Evolutionary conservation across 2,329 filamentous ascomycete species (phyloP).

Genomic region (Raffaelea ambrosiae): DNA sequence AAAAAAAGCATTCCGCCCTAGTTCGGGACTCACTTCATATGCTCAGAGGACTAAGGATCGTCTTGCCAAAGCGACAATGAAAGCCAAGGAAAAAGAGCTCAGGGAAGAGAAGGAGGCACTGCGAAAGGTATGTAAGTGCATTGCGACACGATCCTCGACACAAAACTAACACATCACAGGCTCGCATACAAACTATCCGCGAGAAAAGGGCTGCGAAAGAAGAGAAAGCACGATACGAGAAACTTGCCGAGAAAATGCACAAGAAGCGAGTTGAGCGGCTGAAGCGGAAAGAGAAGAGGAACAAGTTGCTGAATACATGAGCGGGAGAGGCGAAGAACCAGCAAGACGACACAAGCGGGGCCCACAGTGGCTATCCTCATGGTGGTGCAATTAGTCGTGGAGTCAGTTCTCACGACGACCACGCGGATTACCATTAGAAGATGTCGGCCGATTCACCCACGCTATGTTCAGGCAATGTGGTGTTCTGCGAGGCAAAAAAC

Average conservation of each 20-base stretch:
- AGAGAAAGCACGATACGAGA: conserved; percentile 85
- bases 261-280: conserved; percentile 85
- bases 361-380: too few species aligned
- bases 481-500: too few species aligned
- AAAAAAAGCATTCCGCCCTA: conserved; percentile 80
- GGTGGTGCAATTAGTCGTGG: too few species aligned
- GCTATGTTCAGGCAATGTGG: too few species aligned
- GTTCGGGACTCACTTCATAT: conserved; percentile 68
- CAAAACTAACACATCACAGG: conserved; percentile 37
- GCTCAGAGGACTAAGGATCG: conserved; percentile 66
- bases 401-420: too few species aligned
- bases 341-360: neutral
- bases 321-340: neutral
- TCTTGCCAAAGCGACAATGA: conserved; percentile 63
- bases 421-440: too few species aligned
- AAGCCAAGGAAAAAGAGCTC: conserved; percentile 91
- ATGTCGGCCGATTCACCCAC: too few species aligned
- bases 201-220: conserved; percentile 83
- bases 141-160: neutral
- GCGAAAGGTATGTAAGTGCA: conserved; percentile 52
- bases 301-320: conserved; percentile 68
- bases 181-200: conserved; percentile 69
- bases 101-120: conserved; percentile 92
- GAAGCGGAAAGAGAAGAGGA: conserved; percentile 94
- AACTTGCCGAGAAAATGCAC: conserved; percentile 97